Percentiles rank a stretch among this genome's conserved stretches.
phyloP scores from a whole-genome alignment of 2,329 filamentous ascomycete species.

The Fusarium tanahbumbuense region DNA sequence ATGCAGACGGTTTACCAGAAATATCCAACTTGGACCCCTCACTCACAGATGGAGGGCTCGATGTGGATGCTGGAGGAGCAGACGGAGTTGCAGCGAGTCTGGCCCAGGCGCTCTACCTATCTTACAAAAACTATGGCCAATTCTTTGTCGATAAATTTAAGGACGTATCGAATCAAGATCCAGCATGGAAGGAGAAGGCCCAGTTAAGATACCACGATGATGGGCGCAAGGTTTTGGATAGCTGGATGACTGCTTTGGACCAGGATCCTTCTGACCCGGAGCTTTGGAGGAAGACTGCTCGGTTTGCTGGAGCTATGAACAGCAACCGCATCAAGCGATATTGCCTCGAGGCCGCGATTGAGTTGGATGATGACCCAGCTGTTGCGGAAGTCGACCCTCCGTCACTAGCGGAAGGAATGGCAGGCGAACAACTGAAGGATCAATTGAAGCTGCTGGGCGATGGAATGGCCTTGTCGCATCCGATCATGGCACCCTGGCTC shows the following conservation, averaged over 20 bases:
- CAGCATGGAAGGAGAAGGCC: conserved; percentile 57
- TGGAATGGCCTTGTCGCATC: conserved; percentile 68
- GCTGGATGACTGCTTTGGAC: conserved; percentile 70
- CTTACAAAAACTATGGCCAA: conserved; percentile 95
- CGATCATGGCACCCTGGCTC: conserved; percentile 68
- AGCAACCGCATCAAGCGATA: conserved; percentile 69
- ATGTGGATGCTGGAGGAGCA: conserved; percentile 69
- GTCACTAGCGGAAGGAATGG: conserved; percentile 71
- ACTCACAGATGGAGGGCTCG: conserved; percentile 60
- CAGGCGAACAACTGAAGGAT: conserved; percentile 70
- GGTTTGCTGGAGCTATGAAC: conserved; percentile 68
- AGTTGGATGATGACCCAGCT: conserved; percentile 74
- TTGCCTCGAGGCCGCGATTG: conserved; percentile 73
- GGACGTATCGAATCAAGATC: conserved; percentile 57
- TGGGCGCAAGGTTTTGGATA: conserved; percentile 62
- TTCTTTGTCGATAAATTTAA: conserved; percentile 78
- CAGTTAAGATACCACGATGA: conserved; percentile 48
- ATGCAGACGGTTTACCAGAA: conserved; percentile 61
- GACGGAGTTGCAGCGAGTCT: conserved; percentile 84
- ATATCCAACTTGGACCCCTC: conserved; percentile 57
- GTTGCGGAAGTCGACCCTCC: conserved; percentile 71
- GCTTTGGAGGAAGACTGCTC: conserved; percentile 70
- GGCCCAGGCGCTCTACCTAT: conserved; percentile 89
- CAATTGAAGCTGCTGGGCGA: conserved; percentile 66
- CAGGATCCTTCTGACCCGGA: conserved; percentile 76